Evolutionary conservation across 805 yeast genomes (phyloP).

Genomic region (Nakazawaea laoshanensis): DNA sequence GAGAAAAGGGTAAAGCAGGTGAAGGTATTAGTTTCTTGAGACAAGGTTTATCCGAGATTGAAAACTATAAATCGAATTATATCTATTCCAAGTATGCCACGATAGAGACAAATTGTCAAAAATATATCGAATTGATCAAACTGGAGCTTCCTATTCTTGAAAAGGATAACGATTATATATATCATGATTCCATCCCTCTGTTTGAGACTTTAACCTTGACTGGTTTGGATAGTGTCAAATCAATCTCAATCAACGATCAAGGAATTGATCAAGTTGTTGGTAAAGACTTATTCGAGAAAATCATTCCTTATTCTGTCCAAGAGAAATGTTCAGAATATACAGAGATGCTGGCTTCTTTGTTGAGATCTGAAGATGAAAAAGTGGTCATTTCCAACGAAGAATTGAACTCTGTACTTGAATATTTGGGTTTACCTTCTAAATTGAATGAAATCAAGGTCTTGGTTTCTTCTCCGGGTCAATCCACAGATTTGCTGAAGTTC

Average conservation of each 20-base stretch:
- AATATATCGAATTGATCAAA: slow-evolving; percentile 22
- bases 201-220: slow-evolving; percentile 53
- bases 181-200: slow-evolving; percentile 70
- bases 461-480: slow-evolving; percentile 5
- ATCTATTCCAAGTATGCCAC: slow-evolving; percentile 14
- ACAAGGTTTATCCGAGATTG: slow-evolving; percentile 35
- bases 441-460: slow-evolving; percentile 42
- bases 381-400: slow-evolving; percentile 76
- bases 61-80: slow-evolving; percentile 15
- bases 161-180: slow-evolving; percentile 86
- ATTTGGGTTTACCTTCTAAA: slow-evolving; percentile 64
- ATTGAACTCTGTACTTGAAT: slow-evolving; percentile 70
- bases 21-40: slow-evolving; percentile 61
- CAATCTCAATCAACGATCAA: slow-evolving; percentile 41
- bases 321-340: slow-evolving; percentile 83
- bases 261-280: slow-evolving; percentile 38
- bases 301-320: slow-evolving; percentile 81
- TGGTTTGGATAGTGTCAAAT: slow-evolving; percentile 60
- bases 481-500: slow-evolving; percentile 7
- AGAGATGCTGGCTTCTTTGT: slow-evolving; percentile 74
- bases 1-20: slow-evolving; percentile 59
- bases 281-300: slow-evolving; percentile 60
- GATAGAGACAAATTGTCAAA: slow-evolving; percentile 17
- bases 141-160: slow-evolving; percentile 32
- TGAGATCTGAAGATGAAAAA: slow-evolving; percentile 67